Evolutionary conservation across 371 early-diverging fungal species (phyloP).

Genomic region (Smittium culicis): DNA sequence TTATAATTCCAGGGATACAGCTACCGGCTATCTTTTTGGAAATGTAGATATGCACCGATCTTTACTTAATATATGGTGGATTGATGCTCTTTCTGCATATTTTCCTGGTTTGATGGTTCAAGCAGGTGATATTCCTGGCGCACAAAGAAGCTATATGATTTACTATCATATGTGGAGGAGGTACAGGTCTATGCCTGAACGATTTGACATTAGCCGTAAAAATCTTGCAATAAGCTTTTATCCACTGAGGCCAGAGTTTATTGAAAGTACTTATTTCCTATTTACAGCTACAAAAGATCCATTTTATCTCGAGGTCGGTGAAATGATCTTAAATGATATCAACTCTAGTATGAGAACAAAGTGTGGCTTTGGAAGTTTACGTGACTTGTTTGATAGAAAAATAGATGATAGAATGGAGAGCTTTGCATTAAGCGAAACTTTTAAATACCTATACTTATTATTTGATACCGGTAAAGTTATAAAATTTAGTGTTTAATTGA

Average conservation of each 20-base stretch:
- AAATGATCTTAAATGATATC: slow-evolving; percentile 66
- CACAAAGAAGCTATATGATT: slow-evolving; percentile 62
- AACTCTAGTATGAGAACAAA: slow-evolving; percentile 48
- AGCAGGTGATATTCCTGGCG: slow-evolving; percentile 69
- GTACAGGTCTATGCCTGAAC: slow-evolving; percentile 73
- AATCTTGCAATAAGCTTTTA: slow-evolving; percentile 52
- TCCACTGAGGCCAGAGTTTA: slow-evolving; percentile 83
- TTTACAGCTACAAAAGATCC: slow-evolving; percentile 84
- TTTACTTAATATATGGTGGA: slow-evolving; percentile 53
- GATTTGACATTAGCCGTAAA: slow-evolving; percentile 55
- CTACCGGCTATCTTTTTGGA: slow-evolving; percentile 59
- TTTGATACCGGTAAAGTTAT: too few relatives aligned
- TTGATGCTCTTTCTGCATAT: slow-evolving; percentile 83
- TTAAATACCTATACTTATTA: slow-evolving; percentile 83
- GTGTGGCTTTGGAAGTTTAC: slow-evolving; percentile 78
- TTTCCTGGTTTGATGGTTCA: slow-evolving; percentile 83
- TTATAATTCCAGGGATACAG: slow-evolving; percentile 43
- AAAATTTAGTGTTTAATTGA: too few relatives aligned
- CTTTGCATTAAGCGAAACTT: slow-evolving; percentile 84
- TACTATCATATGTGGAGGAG: slow-evolving; percentile 74
- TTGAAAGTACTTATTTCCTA: slow-evolving; percentile 84
- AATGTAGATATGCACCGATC: slow-evolving; percentile 71
- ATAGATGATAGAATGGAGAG: slow-evolving; percentile 87
- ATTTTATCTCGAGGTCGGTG: slow-evolving; percentile 79
- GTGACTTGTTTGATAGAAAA: slow-evolving; percentile 20